A percentile compares a stretch with the other conserved stretches of the same genome.
Conservation (phyloP, 805 yeast genomes). For the Ogataea paradorogensis region DNA sequence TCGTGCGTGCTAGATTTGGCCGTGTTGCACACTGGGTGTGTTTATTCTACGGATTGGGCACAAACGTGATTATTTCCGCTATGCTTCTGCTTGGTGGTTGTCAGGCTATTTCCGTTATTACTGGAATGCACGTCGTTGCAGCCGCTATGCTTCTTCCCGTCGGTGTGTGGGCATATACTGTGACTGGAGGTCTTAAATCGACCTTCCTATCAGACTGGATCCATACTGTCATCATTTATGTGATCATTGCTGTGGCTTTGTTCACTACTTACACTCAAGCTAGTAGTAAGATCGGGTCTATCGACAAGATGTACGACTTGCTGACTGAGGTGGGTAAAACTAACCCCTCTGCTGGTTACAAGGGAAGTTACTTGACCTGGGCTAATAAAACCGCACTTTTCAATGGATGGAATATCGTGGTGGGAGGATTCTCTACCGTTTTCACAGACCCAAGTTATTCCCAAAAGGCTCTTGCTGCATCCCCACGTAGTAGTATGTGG, state of each 20-base stretch:
- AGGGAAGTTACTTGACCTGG: constrained; percentile 34
- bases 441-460: constrained; percentile 32
- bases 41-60: constrained; percentile 36
- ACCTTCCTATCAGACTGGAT: constrained; percentile 52
- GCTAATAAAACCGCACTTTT: constrained; percentile 33
- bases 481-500: constrained; percentile 26
- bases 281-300: constrained; percentile 32
- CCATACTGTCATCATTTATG: constrained; percentile 45
- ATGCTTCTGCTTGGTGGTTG: constrained; percentile 44
- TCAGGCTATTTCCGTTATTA: constrained; percentile 37
- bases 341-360: constrained; percentile 26
- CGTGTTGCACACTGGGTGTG: constrained; percentile 35
- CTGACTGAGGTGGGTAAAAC: constrained; percentile 20
- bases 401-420: constrained; percentile 37
- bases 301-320: constrained; percentile 34
- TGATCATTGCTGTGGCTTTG: constrained; percentile 31
- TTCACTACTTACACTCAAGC: constrained; percentile 29
- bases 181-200: constrained; percentile 49
- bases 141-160: constrained; percentile 44
- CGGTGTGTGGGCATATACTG: constrained; percentile 47
- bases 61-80: constrained; percentile 38
- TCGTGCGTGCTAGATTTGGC: constrained; percentile 37
- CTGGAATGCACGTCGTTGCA: constrained; percentile 46
- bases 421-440: constrained; percentile 28
- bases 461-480: constrained; percentile 33